Evolutionary conservation across 306 rosid species (phyloP).

Genomic region (Dalbergia cochinchinensis): DNA sequence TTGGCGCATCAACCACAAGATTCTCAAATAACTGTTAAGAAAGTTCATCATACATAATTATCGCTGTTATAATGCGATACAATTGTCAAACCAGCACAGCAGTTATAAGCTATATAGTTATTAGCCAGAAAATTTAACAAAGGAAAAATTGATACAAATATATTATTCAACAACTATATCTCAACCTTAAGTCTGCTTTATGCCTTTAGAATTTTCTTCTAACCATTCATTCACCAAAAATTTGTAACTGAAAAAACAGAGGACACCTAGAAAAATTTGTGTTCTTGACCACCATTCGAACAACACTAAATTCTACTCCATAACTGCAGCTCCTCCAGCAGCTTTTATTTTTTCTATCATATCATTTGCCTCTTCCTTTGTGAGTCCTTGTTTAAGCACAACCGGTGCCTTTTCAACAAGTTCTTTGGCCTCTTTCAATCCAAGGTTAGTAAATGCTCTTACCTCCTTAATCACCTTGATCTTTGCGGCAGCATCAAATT

Average conservation of each 20-base stretch:
- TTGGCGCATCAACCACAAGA: conserved; percentile 10
- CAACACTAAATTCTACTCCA: conserved; percentile 50
- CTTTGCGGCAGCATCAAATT: conserved; percentile 60
- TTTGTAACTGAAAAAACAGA: conserved; percentile 14
- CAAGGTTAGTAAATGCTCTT: conserved; percentile 58
- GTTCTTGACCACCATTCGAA: conserved; percentile 35
- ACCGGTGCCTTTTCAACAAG: conserved; percentile 62
- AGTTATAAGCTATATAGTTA: conserved; percentile 23
- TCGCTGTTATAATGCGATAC: background rate
- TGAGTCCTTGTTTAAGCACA: conserved; percentile 58
- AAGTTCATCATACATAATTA: background rate
- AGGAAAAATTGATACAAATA: conserved; percentile 22
- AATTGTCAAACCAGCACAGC: conserved; percentile 41
- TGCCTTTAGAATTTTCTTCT: conserved; percentile 36
- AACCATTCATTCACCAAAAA: conserved; percentile 14
- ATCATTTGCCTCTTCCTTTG: conserved; percentile 65
- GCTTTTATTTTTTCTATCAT: conserved; percentile 60
- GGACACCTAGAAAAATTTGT: conserved; percentile 29
- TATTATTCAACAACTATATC: conserved; percentile 43
- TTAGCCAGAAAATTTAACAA: conserved; percentile 23
- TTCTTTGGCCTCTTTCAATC: conserved; percentile 68
- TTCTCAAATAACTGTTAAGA: conserved; percentile 1
- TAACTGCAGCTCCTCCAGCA: conserved; percentile 62
- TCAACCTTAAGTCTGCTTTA: conserved; percentile 29
- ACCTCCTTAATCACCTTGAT: conserved; percentile 69